A percentile compares a stretch with the other conserved stretches of the same genome.
Evolutionary conservation across 148 eudicot genomes (phyloP).

Genomic region (Rhododendron griersonianum): DNA sequence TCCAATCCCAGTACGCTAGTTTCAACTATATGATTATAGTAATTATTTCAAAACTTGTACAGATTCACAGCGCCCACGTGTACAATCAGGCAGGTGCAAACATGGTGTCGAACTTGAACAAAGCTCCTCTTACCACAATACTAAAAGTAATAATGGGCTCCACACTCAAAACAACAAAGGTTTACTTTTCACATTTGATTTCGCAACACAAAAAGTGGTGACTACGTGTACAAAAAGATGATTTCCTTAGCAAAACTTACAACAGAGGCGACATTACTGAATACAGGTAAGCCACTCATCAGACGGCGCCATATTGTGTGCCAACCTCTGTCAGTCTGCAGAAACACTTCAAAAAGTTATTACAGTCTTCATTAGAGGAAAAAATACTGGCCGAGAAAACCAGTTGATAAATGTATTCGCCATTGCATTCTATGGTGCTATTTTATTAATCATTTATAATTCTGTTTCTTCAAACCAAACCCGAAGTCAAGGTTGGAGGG

Average conservation of each 20-base stretch:
- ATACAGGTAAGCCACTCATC: constrained; percentile 62
- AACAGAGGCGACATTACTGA: constrained; percentile 53
- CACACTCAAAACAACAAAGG: not conserved
- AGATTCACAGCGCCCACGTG: not conserved
- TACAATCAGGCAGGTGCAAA: not conserved
- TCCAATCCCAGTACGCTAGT: not conserved
- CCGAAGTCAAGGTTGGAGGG: not conserved
- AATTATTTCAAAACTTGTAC: not conserved
- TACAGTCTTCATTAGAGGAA: not conserved
- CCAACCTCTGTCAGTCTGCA: constrained; percentile 71
- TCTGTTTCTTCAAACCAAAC: not conserved
- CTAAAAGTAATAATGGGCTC: not conserved
- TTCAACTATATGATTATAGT: not conserved
- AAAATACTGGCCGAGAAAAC: not conserved
- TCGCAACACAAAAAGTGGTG: not conserved
- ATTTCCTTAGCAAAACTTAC: constrained; percentile 47
- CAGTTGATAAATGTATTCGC: not conserved
- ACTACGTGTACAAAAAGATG: not conserved
- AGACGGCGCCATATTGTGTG: constrained; percentile 76
- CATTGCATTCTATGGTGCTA: not conserved
- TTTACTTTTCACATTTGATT: not conserved
- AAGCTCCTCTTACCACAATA: not conserved
- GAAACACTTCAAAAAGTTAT: constrained; percentile 16
- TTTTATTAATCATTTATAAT: not conserved
- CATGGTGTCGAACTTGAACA: not conserved